A percentile compares a stretch with the other conserved stretches of the same genome.
phyloP scores from a whole-genome alignment of 2,329 filamentous ascomycete species.

The Fusarium sp. region DNA sequence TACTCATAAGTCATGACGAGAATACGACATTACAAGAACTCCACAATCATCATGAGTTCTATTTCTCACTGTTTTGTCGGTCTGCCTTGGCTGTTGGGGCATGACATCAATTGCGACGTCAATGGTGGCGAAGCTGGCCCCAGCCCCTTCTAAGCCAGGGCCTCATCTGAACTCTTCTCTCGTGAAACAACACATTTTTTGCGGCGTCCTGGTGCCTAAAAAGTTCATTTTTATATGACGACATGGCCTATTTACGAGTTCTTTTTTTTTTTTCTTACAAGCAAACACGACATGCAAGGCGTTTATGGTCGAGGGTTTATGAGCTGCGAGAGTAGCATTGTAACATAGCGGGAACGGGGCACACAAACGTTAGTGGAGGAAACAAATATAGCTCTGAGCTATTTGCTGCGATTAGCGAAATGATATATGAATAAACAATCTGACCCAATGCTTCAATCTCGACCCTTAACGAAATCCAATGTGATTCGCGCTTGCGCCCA shows the following conservation, averaged over 20 bases:
- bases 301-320: constrained; percentile 23
- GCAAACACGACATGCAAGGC: constrained; percentile 36
- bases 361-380: constrained; percentile 14
- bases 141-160: constrained; percentile 19
- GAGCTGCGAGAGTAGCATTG: constrained; percentile 7
- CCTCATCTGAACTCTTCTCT: constrained; percentile 5
- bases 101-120: constrained; percentile 39
- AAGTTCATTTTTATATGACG: constrained; percentile 34
- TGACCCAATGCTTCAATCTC: not conserved
- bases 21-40: not conserved
- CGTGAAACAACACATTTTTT: constrained; percentile 10
- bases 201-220: constrained; percentile 33
- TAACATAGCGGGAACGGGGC: constrained; percentile 13
- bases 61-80: not conserved
- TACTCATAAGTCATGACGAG: constrained; percentile 17
- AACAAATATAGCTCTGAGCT: not conserved
- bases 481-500: not conserved
- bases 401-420: constrained; percentile 17
- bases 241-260: constrained; percentile 16
- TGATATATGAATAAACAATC: constrained; percentile 22
- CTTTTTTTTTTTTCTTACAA: constrained; percentile 15
- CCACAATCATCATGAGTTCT: not conserved
- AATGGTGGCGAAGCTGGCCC: constrained; percentile 31
- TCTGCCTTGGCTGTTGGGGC: constrained; percentile 2
- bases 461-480: not conserved